A percentile compares a stretch with the other conserved stretches of the same genome.
These are phyloP conservation scores for Phaeosphaeriaceae sp. DNA, from an alignment of 2,329 filamentous ascomycete genomes.

Conservation along the genomic window DNA sequence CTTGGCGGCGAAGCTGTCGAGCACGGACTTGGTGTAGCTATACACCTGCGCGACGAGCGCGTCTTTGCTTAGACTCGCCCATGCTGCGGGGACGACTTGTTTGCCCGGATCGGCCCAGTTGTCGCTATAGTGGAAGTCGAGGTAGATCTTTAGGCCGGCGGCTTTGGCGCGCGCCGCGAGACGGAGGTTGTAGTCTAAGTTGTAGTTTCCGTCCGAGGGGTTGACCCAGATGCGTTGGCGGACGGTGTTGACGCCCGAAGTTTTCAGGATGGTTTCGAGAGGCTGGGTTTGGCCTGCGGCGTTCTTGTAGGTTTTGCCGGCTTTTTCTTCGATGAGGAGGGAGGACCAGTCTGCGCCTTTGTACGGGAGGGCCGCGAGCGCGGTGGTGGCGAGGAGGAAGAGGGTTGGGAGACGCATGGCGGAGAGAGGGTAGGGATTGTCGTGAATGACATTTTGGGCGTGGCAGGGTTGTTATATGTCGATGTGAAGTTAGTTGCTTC, in stretches of 20 bases:
- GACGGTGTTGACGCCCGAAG: constrained; percentile 71
- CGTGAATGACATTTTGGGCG: not conserved
- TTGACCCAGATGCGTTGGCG: constrained; percentile 77
- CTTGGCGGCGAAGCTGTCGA: constrained; percentile 65
- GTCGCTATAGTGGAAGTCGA: constrained; percentile 73
- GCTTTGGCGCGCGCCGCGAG: constrained; percentile 71
- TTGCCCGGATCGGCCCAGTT: constrained; percentile 74
- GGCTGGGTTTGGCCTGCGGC: constrained; percentile 59
- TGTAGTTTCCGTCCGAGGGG: constrained; percentile 65
- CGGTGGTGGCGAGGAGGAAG: constrained; percentile 28
- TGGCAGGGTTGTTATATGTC: not conserved
- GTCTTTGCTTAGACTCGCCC: constrained; percentile 65
- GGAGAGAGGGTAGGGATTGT: not conserved
- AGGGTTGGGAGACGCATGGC: constrained; percentile 38
- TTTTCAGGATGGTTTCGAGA: constrained; percentile 68
- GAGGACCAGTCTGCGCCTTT: constrained; percentile 77
- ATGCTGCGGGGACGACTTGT: constrained; percentile 69
- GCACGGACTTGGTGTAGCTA: constrained; percentile 70
- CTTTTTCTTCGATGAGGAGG: constrained; percentile 66
- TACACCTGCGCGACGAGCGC: constrained; percentile 68
- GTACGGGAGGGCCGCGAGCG: constrained; percentile 62
- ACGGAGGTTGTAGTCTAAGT: constrained; percentile 72
- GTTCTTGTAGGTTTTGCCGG: constrained; percentile 68
- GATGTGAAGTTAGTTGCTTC: not conserved
- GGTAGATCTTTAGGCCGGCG: constrained; percentile 66